These are phyloP conservation scores for Alternaria sp. DNA, from an alignment of 2,329 filamentous ascomycete genomes.

Conservation along the genomic window DNA sequence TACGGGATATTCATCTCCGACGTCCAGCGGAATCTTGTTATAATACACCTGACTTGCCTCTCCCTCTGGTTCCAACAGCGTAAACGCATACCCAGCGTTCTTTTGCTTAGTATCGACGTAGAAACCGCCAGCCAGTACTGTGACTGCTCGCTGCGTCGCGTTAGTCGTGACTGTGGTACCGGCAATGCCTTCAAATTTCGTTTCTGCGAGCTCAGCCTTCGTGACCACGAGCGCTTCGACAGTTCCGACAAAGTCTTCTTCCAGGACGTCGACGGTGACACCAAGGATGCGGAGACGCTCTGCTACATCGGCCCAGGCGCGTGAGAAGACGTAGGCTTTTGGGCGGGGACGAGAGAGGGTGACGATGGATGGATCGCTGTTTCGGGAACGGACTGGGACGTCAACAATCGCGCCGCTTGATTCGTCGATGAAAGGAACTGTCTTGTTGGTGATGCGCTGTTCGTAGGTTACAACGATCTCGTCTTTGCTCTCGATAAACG, in stretches of 20 bases:
- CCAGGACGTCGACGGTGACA: slow-evolving; percentile 26
- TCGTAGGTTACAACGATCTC: not conserved
- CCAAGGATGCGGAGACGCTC: slow-evolving; percentile 27
- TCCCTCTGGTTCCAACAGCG: not conserved
- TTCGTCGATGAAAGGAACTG: not conserved
- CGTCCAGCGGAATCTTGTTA: not conserved
- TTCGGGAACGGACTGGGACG: slow-evolving; percentile 5
- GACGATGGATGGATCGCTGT: slow-evolving; percentile 21
- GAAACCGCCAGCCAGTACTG: not conserved
- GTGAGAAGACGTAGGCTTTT: slow-evolving; percentile 32
- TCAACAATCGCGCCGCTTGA: not conserved
- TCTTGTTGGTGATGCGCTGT: not conserved
- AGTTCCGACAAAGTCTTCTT: slow-evolving; percentile 20
- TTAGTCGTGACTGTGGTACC: not conserved
- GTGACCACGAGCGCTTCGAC: slow-evolving; percentile 30
- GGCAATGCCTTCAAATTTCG: not conserved
- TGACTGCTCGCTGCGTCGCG: not conserved
- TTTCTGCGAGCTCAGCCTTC: slow-evolving; percentile 8
- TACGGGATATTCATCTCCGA: not conserved
- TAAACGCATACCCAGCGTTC: not conserved
- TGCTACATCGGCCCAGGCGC: slow-evolving; percentile 26
- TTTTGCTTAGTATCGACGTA: not conserved
- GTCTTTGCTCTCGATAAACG: not conserved
- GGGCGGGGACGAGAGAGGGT: slow-evolving; percentile 26
- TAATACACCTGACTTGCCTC: not conserved